Base-by-base conservation (phyloP, 768 basidiomycete genomes). In the Boletus patriciae region DNA sequence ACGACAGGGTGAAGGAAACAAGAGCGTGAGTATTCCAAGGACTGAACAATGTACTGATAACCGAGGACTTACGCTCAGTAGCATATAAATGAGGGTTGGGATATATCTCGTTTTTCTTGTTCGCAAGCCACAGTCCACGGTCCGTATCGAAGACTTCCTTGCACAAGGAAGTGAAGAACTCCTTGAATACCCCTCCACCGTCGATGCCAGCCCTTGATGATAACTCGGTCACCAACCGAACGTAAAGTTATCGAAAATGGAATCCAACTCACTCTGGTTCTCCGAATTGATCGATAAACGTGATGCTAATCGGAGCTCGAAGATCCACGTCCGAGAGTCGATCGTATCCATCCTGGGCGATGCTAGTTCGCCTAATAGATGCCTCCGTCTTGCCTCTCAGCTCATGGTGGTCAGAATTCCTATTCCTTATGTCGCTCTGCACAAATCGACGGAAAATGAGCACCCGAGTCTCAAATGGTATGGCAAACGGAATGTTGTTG, bases 121-220 rank as follows among this genome's bases (percentile, higher is more conserved):
- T 99, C 27, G 83, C 85, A 27, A 96, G 77, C 97, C 97, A 99
- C 6, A 99, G 76, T 11, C 97, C 97, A 6, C 94, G 85, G 66
- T 98, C 86, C 2, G 90, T 88, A 66, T 99, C 94, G 59, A 99
- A 98, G 0, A 91, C 96, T 69, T 98, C 96, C 66, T 90, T 94
- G 55, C 87, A 88, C 18, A 99, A 72, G 15, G 89, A 92, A 2
- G 94, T 99, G 66, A 98, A 83, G 63, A 98, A 97, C 71, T 98
- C 97, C 70, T 98, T 99, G 79, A 97, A 98, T 6, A 98, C 87
- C 0, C 97, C 97, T 3, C 97, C 95, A 2, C 96, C 95, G 61
- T 98, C 96, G 33, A 98, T 96, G 0, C 95, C 96, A 18, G 88
- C 86, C 70, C 90, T 91, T 43, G 3, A 44, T 45, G 13, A 19